These are phyloP conservation scores for Yamagishiella unicocca DNA, from an alignment of 139 green algal species.

Conservation along the genomic window DNA sequence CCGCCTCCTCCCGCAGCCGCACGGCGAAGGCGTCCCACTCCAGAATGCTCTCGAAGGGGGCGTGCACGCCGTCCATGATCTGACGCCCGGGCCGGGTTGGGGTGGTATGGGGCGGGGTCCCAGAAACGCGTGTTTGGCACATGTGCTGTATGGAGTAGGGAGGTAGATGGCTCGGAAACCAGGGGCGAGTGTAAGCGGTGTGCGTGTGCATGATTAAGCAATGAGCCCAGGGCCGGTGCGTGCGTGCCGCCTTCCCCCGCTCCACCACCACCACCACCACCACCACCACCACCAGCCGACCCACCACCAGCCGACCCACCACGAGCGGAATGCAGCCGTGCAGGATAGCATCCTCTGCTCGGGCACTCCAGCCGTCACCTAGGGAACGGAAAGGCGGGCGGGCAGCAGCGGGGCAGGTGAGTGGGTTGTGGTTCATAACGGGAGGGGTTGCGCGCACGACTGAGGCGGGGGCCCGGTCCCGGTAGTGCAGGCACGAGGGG, in stretches of 20 bases:
- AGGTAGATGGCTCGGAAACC: neutral
- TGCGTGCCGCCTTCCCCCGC: too few species aligned
- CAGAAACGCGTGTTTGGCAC: too few species aligned
- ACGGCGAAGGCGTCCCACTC: conserved; percentile 44
- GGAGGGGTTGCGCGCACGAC: too few species aligned
- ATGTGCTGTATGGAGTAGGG: neutral
- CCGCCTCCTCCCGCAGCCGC: conserved; percentile 1
- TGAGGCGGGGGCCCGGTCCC: too few species aligned
- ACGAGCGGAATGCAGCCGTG: conserved; percentile 79
- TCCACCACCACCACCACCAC: neutral
- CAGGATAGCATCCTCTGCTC: conserved; percentile 74
- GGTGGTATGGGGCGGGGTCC: too few species aligned
- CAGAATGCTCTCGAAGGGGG: conserved; percentile 30
- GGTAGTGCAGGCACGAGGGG: too few species aligned
- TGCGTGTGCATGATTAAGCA: too few species aligned
- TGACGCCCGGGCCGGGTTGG: neutral
- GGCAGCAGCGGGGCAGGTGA: neutral
- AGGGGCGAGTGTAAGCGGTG: neutral
- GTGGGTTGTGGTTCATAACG: too few species aligned
- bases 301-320: neutral
- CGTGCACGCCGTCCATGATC: conserved; percentile 44
- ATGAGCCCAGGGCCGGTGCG: too few species aligned
- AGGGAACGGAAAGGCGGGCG: neutral
- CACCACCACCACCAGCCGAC: neutral
- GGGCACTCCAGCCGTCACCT: conserved; percentile 55